Evolutionary conservation across 305 asterid species (phyloP), one percentile per base, ranked within the genome.

Genomic region (Fraxinus sp.): DNA sequence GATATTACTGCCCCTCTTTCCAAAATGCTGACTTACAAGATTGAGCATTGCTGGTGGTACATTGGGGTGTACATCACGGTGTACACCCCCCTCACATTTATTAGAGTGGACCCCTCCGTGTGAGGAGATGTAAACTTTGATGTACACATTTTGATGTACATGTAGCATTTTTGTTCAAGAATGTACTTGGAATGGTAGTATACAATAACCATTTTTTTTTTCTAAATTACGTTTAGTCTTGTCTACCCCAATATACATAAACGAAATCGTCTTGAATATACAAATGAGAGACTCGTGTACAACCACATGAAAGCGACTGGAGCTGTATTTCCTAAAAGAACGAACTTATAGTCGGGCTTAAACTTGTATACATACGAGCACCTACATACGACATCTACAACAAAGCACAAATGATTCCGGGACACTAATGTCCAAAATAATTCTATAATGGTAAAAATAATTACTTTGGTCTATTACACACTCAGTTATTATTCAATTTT

Each of bases 351-450:
- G 55, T 44, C 55, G n/a, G 22, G 8, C 20, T 49, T 49, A 3
- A 49, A 49, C 7, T 49, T 49, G 14, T 49, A 33, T 32, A 46
- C 59, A 14, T 14, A 49, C 20, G 59, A 49, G 59, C 18, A 49
- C n/a, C 7, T 46, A 6, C 57, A 13, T 13, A 46, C n/a, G 18
- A 46, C 18, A 13, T 46, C 57, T 46, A 68, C 39, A 68, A 68
- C 20, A 68, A 68, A 68, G 37, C 7, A 3, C 74, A 68, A 64
- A 68, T 26, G 39, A 26, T 26, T 30, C 39, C 9, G 37, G 74
- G 74, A 30, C 75, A 82, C 33, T 32, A 68, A 68, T 49, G 37
- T 66, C 83, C 70, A 76, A 75, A 41, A 78, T 18, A 62, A 64
- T 83, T 39, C 22, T 57, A 77, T 35, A 76, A 30, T 10, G 13